Base-by-base conservation (phyloP, 2,329 filamentous ascomycete genomes). In the Apiospora kogelbergensis region DNA sequence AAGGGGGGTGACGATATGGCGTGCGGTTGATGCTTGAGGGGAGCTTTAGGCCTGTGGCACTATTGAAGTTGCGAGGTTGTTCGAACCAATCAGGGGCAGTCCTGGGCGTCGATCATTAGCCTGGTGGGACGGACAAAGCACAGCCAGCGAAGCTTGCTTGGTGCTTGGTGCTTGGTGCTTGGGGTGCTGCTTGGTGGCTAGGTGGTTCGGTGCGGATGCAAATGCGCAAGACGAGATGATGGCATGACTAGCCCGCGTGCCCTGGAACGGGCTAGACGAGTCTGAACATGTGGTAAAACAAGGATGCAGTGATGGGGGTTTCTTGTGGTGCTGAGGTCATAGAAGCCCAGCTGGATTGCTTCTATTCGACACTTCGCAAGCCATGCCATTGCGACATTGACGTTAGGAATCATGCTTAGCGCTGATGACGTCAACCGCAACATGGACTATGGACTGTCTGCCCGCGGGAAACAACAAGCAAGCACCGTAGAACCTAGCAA, bases 1-100 rank as follows among this genome's bases (percentile, higher is more conserved):
- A 60, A 60, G 48, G 53, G 53, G 53, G 53, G 53, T 60, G 53
- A 60, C 53, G 53, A 60, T 60, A 60, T 60, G 53, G 53, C 53
- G 53, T 60, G 53, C 53, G 53, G 53, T 15, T 37, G 30, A 60
- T 60, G 53, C 30, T 60, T 15, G 53, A 57, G 53, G 53, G 53
- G 53, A 60, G 53, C 53, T 60, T 30, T 60, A 37, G 53, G 20
- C 53, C 53, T 60, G 9, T 60, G 53, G 53, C 53, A 17, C 53
- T 60, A 60, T 60, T 37, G 53, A 37, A 60, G 30, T 37, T 60
- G 53, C 30, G 53, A 60, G 53, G 53, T 10, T 33, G 30, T 37
- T 60, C 30, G 30, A 26, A 20, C 53, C 53, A 60, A 60, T 60
- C 30, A 60, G 53, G 30, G 30, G 20, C 26, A 20, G 20, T 9